These are phyloP conservation scores for Globisporangium carolinianum DNA, from an alignment of 352 stramenopile species.

Conservation along the genomic window DNA sequence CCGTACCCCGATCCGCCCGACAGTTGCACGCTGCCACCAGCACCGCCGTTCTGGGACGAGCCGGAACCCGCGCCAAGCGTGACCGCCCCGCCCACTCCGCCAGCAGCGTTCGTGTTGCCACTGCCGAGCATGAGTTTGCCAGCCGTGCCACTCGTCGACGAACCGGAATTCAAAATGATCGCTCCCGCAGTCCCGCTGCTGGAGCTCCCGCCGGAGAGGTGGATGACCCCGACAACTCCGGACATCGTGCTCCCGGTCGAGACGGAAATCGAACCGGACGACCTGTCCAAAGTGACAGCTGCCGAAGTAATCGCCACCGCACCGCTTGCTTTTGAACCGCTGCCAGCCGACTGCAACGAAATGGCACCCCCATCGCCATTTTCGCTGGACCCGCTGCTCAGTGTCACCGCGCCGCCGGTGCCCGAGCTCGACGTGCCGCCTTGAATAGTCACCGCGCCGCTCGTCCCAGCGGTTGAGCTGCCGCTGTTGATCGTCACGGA, in stretches of 20 bases:
- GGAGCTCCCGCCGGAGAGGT: conserved; percentile 21
- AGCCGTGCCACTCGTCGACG: conserved; percentile 18
- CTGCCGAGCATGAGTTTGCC: conserved; percentile 29
- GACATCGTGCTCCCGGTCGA: conserved; percentile 19
- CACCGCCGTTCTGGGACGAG: conserved; percentile 37
- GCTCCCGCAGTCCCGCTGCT: conserved; percentile 15
- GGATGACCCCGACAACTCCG: conserved; percentile 21
- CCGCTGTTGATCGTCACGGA: conserved; percentile 26
- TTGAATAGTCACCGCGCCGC: conserved; percentile 35
- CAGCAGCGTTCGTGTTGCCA: conserved; percentile 23
- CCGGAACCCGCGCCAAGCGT: conserved; percentile 33
- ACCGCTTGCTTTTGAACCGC: conserved; percentile 17
- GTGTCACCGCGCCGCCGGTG: conserved; percentile 22
- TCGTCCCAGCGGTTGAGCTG: conserved; percentile 19
- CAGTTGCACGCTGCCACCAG: conserved; percentile 34
- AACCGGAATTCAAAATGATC: conserved; percentile 24
- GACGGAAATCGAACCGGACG: conserved; percentile 23
- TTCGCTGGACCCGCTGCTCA: conserved; percentile 30
- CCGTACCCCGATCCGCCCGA: conserved; percentile 27
- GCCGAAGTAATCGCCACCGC: conserved; percentile 19
- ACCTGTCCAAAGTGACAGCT: conserved; percentile 10
- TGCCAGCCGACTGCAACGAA: conserved; percentile 9
- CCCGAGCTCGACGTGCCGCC: conserved; percentile 41
- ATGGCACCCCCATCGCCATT: conserved; percentile 13
- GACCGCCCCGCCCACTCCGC: conserved; percentile 24